Percentiles rank a stretch among this genome's conserved stretches.
These are phyloP conservation scores for Coniochaeta prunicola DNA, from an alignment of 2,329 filamentous ascomycete genomes.

Conservation along the genomic window DNA sequence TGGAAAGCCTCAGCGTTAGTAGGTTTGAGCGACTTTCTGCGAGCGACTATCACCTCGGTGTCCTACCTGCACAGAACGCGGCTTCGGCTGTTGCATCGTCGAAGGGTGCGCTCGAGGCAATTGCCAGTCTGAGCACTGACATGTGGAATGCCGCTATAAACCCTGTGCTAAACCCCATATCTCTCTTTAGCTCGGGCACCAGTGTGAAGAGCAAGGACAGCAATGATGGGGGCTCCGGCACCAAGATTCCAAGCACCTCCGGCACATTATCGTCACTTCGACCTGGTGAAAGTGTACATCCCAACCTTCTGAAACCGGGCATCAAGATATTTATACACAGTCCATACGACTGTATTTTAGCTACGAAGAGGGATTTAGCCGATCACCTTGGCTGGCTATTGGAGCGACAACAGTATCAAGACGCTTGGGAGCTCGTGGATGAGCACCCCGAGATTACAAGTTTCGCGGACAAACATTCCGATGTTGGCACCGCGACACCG, in stretches of 20 bases:
- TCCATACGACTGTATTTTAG: conserved; percentile 92
- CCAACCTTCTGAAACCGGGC: conserved; percentile 47
- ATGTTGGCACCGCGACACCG: conserved; percentile 30
- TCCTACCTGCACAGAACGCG: conserved; percentile 67
- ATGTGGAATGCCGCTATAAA: conserved; percentile 91
- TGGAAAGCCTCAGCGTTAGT: conserved; percentile 78
- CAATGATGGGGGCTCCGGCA: conserved; percentile 50
- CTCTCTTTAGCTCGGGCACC: conserved; percentile 79
- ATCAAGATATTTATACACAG: conserved; percentile 87
- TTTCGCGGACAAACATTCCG: conserved; percentile 29
- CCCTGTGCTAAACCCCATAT: conserved; percentile 75
- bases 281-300: conserved; percentile 33
- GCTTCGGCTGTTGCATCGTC: conserved; percentile 57
- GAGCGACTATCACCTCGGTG: conserved; percentile 84
- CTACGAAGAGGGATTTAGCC: conserved; percentile 75
- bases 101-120: conserved; percentile 67
- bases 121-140: conserved; percentile 65
- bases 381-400: conserved; percentile 85
- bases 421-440: conserved; percentile 84
- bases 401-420: conserved; percentile 71
- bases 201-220: conserved; percentile 62
- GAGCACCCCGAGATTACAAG: conserved; percentile 71
- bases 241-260: conserved; percentile 31
- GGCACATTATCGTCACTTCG: conserved; percentile 21
- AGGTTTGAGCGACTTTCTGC: conserved; percentile 80